These are phyloP conservation scores for Tephrocybe sp. DNA, from an alignment of 768 basidiomycete species.

Conservation along the genomic window DNA sequence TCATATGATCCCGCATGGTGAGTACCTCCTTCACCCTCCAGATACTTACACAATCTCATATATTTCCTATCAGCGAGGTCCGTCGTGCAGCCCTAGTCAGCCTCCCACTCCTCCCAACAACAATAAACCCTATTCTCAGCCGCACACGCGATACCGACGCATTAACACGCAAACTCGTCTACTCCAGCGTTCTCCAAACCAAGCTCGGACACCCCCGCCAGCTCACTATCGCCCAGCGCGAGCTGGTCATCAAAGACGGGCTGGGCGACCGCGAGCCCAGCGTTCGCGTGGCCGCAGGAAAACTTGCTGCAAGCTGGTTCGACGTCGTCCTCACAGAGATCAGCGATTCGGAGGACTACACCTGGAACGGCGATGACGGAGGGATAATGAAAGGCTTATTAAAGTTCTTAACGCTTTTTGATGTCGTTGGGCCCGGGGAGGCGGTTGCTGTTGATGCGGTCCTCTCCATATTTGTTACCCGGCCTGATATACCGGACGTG, in stretches of 20 bases:
- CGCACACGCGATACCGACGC: slow-evolving; percentile 86
- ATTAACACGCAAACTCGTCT: slow-evolving; percentile 75
- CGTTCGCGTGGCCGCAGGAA: slow-evolving; percentile 80
- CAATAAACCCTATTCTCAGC: slow-evolving; percentile 65
- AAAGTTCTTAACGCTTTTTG: slow-evolving; percentile 45
- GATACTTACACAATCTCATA: background rate
- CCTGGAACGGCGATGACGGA: slow-evolving; percentile 41
- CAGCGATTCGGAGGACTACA: slow-evolving; percentile 26
- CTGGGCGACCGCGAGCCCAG: slow-evolving; percentile 84
- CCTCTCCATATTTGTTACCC: slow-evolving; percentile 69
- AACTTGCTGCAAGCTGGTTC: slow-evolving; percentile 80
- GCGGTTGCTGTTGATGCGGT: slow-evolving; percentile 85
- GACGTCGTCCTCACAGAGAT: slow-evolving; percentile 51
- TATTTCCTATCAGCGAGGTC: slow-evolving; percentile 61
- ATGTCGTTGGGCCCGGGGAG: slow-evolving; percentile 63
- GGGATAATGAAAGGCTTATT: slow-evolving; percentile 45
- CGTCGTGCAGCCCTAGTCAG: slow-evolving; percentile 84
- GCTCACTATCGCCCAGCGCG: slow-evolving; percentile 77
- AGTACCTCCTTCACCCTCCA: slow-evolving; percentile 10
- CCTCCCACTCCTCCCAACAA: slow-evolving; percentile 58
- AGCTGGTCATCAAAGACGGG: slow-evolving; percentile 82
- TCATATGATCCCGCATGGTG: slow-evolving; percentile 71
- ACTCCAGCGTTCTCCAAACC: slow-evolving; percentile 57
- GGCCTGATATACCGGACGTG: slow-evolving; percentile 65
- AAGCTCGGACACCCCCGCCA: slow-evolving; percentile 63